A percentile compares a stretch with the other conserved stretches of the same genome.
Conservation (phyloP, 495 filamentous ascomycete species). For the Daldinia concentrica region DNA sequence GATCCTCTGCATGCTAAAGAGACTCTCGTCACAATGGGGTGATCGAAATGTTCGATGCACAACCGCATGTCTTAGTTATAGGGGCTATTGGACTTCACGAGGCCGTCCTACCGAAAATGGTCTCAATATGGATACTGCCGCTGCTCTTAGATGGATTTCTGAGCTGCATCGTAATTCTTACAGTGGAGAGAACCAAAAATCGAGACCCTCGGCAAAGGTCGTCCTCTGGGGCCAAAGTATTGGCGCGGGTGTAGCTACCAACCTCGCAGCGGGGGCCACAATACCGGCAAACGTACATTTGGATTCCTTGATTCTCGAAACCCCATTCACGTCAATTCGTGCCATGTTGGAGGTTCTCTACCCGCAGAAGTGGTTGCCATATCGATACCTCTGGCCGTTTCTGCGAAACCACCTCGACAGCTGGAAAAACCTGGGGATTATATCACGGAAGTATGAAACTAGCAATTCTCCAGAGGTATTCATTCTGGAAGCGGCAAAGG, state of each 20-base stretch:
- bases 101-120: conserved; percentile 73
- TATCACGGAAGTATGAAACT: conserved; percentile 42
- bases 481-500: conserved; percentile 69
- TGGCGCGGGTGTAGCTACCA: conserved; percentile 68
- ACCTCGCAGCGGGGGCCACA: conserved; percentile 51
- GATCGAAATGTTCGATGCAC: conserved; percentile 53
- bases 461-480: conserved; percentile 53
- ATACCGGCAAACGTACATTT: conserved; percentile 47
- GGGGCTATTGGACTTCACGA: conserved; percentile 81
- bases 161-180: conserved; percentile 46
- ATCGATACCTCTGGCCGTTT: conserved; percentile 63
- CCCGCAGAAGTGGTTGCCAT: conserved; percentile 84
- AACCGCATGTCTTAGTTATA: conserved; percentile 74
- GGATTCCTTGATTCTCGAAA: conserved; percentile 72
- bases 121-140: conserved; percentile 70
- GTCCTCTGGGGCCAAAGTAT: conserved; percentile 87
- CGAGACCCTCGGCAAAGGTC: conserved; percentile 52
- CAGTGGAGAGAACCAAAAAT: conserved; percentile 31
- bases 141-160: conserved; percentile 65
- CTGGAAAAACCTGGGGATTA: conserved; percentile 52
- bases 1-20: conserved; percentile 54
- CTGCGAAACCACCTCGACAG: conserved; percentile 58
- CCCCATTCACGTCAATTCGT: conserved; percentile 76
- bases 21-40: conserved; percentile 38
- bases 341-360: conserved; percentile 79